Conservation (phyloP, 2,329 filamentous ascomycete species). For the Diplodia mutila region DNA sequence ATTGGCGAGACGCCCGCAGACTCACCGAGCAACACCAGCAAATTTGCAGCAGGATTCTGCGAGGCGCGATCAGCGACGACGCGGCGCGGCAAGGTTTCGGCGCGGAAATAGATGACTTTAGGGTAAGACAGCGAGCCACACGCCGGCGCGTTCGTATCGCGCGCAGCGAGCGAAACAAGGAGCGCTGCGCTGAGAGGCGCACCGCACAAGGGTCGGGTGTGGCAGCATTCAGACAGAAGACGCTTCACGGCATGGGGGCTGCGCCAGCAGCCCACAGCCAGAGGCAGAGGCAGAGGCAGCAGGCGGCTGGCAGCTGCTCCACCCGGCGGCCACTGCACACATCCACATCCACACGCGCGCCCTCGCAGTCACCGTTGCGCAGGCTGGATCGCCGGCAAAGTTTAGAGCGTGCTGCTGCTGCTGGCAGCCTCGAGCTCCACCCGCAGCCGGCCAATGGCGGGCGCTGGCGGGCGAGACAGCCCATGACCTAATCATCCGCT, state of each 20-base stretch:
- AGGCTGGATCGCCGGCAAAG: constrained; percentile 18
- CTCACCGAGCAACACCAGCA: constrained; percentile 21
- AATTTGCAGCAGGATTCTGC: constrained; percentile 26
- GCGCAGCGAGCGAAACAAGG: constrained; percentile 20
- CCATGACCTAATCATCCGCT: constrained; percentile 22
- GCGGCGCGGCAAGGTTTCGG: constrained; percentile 24
- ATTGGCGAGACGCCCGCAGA: constrained; percentile 18
- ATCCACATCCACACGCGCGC: background rate
- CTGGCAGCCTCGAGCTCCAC: constrained; percentile 20
- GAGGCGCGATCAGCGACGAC: constrained; percentile 23
- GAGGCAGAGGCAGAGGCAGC: background rate
- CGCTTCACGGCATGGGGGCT: constrained; percentile 17
- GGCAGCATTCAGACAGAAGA: constrained; percentile 19
- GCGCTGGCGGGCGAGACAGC: constrained; percentile 9
- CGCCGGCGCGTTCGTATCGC: constrained; percentile 24
- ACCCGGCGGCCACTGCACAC: background rate
- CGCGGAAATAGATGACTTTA: constrained; percentile 23
- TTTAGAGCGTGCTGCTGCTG: constrained; percentile 9
- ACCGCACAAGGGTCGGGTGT: constrained; percentile 23
- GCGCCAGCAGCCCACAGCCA: background rate
- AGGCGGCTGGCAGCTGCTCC: constrained; percentile 1
- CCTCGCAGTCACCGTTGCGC: constrained; percentile 7
- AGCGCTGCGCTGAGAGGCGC: constrained; percentile 17
- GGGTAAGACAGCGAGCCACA: constrained; percentile 25
- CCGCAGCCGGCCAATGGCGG: constrained; percentile 3